phyloP scores from a whole-genome alignment of 2,329 filamentous ascomycete genomes.

The Stenocarpella maydis region DNA sequence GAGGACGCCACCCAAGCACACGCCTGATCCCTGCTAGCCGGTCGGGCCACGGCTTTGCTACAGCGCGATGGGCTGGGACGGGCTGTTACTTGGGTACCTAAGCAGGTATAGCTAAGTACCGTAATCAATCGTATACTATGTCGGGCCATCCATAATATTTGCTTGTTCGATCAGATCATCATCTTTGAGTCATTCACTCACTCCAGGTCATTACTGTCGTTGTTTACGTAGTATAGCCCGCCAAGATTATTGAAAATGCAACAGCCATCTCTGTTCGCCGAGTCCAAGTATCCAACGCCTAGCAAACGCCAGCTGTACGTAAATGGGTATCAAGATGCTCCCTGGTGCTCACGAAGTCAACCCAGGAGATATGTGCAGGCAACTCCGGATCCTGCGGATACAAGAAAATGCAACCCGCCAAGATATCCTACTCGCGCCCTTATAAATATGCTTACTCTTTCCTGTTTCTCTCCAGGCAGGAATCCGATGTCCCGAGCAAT shows the following conservation, averaged over 20 bases:
- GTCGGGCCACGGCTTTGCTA: not conserved
- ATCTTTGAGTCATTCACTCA: not conserved
- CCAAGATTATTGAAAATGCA: not conserved
- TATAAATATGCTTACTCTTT: not conserved
- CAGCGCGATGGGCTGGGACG: too few species aligned
- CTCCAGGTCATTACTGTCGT: not conserved
- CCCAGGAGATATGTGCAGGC: not conserved
- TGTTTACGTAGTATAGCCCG: not conserved
- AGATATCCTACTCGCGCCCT: not conserved
- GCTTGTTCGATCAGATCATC: not conserved
- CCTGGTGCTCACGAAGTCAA: not conserved
- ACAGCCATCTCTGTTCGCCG: not conserved
- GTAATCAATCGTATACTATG: too few species aligned
- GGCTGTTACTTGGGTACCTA: not conserved
- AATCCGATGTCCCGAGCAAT: not conserved
- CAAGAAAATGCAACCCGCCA: not conserved
- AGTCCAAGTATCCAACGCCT: not conserved
- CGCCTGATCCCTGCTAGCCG: constrained; percentile 27
- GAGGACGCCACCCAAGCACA: constrained; percentile 34
- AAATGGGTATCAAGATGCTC: constrained; percentile 12
- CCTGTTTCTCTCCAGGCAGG: not conserved
- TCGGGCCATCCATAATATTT: too few species aligned
- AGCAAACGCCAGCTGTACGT: constrained; percentile 10
- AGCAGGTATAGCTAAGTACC: not conserved
- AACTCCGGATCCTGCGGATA: not conserved